Conservation (phyloP, 352 stramenopile genomes). For the Globisporangium rhizosaccharum region DNA sequence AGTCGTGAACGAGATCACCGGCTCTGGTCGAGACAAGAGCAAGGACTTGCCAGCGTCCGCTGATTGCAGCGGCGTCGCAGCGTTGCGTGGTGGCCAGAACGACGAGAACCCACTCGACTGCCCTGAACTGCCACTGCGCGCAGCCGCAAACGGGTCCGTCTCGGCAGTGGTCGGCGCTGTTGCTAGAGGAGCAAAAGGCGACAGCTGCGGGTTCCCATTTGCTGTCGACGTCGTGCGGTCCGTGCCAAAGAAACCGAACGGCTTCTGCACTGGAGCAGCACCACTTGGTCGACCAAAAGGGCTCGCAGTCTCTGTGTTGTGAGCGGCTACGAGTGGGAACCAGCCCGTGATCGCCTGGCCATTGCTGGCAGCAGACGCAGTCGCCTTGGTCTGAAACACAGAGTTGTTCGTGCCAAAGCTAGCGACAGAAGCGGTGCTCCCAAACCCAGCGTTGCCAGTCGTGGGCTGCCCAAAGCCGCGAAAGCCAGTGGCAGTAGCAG, state of each 20-base stretch:
- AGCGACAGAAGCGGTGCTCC: not conserved
- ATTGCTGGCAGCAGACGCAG: not conserved
- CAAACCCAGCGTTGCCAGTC: not conserved
- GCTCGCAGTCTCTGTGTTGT: not conserved
- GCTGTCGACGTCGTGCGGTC: not conserved
- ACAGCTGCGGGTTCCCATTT: not conserved
- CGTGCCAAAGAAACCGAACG: not conserved
- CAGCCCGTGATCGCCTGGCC: constrained; percentile 1
- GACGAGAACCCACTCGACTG: constrained; percentile 1
- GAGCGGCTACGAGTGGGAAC: constrained; percentile 3
- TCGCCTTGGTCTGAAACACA: not conserved
- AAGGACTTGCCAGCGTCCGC: not conserved
- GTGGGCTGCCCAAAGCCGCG: not conserved
- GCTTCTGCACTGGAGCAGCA: not conserved
- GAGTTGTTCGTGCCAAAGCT: not conserved
- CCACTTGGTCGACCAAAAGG: constrained; percentile 4
- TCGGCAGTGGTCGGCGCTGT: not conserved
- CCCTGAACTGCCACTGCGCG: not conserved
- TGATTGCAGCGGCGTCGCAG: not conserved
- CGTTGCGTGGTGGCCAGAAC: not conserved
- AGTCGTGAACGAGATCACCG: constrained; percentile 1
- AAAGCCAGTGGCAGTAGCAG: not conserved
- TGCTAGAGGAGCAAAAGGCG: not conserved
- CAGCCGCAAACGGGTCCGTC: constrained; percentile 4
- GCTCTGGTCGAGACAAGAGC: not conserved